Evolutionary conservation across 2,329 filamentous ascomycete genomes (phyloP), one percentile per base, ranked within the genome.

Genomic region (Paracorniculantispora psalliotae): DNA sequence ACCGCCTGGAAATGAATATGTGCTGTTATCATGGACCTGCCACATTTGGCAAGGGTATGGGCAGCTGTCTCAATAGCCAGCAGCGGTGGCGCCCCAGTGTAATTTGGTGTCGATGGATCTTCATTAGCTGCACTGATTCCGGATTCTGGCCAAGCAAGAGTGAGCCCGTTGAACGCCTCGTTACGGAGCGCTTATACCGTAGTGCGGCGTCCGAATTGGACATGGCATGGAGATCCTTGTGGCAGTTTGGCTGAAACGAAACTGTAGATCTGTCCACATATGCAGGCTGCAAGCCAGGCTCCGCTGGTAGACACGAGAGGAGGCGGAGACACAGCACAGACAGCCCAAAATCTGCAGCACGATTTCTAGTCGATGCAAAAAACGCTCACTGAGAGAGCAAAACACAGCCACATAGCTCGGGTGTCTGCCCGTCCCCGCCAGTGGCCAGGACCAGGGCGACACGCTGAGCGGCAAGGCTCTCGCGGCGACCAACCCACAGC

Each of bases 231-330:
- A 13, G 43, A 55, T 28, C 33, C n/a, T 57, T 37, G 21, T 28
- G 53, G 17, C 23, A 48, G 17, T 23, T 9, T n/a, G 15, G 51
- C 49, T n/a, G n/a, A n/a, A n/a, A n/a, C 26, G 13, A 48, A 28
- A 39, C 44, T 39, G 53, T 49, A 48, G 53, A 57, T 57, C 53
- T 41, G 53, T 57, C 44, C 53, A 49, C 21, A 37, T 57, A n/a
- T n/a, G 33, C n/a, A 17, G 37, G 37, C 13, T 33, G 51, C 51
- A 23, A 44, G 51, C 25, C 25, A 17, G 30, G 39, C 28, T 54
- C 13, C 30, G 21, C 30, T 13, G 52, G 21, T 46, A 13, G 51
- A 55, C 19, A 47, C 41, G 28, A 55, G 47, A 49, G 28, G n/a
- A 35, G 26, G 23, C 50, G 37, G 25, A 44, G 28, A 35, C 19